Base-by-base conservation (phyloP, 257 asterid species). In the Salvia miltiorrhiza region DNA sequence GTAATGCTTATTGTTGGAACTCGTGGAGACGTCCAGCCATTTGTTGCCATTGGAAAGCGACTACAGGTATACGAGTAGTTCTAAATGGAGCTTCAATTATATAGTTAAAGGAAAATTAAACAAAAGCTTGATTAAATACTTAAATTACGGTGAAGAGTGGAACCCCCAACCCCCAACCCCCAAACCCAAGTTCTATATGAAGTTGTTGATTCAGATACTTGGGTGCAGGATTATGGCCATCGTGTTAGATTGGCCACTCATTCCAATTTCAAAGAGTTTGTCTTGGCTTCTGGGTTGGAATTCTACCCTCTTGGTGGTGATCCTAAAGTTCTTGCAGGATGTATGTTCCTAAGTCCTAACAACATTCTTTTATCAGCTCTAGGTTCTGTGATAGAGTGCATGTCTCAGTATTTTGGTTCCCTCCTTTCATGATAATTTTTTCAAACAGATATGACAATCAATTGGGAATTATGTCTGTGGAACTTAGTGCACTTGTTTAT, bases 301-400 rank as follows among this genome's bases (percentile, higher is more conserved):
- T 93, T 90, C 76, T 90, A 90, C 83, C 97, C 98, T 72, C 95
- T 93, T 33, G 97, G 98, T 7, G 98, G 95, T n/a, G 98, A 93
- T 82, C 98, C 98, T 52, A 88, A 85, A 93, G 82, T 90, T 79
- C 96, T 93, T 76, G 98, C 98, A 3, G 98, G 78, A 83, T 90
- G 98, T 90, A 87, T 65, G 96, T 82, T 70, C 73, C 77, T n/a
- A 60, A 37, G 16, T 65, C 72, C 76, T 63, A 41, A 21, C 63
- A 21, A 63, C 70, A 70, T 30, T 37, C 26, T 16, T 16, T 37
- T 12, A 6, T 12, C 21, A 39, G 58, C 56, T 59, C 44, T 57
- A 66, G 63, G 63, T 41, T 65, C 47, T 43, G 52, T 69, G 69
- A 8, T 61, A 43, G 24, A 28, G 63, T 59, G 60, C n/a, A n/a